Conservation (phyloP, 257 asterid species). For the Solanum raphanifolium region DNA sequence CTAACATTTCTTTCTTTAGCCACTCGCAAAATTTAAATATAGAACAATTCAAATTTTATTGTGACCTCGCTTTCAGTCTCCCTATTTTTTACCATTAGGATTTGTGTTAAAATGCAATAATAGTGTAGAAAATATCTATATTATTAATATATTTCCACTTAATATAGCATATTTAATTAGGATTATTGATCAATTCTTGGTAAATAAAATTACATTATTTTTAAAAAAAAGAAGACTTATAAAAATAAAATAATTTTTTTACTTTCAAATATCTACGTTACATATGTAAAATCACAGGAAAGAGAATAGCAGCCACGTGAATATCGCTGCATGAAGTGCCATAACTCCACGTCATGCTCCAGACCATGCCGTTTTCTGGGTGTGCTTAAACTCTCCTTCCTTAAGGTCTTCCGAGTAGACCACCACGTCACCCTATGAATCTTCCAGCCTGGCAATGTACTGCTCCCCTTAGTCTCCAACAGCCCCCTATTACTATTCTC, state of each 20-base stretch:
- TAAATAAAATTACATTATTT: neutral
- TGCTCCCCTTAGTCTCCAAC: neutral
- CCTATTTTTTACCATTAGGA: neutral
- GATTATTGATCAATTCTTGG: neutral
- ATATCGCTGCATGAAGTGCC: neutral
- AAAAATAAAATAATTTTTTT: too few species aligned
- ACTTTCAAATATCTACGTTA: too few species aligned
- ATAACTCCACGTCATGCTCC: neutral
- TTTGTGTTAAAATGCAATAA: neutral
- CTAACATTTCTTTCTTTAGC: neutral
- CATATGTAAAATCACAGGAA: too few species aligned
- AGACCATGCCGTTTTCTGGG: neutral
- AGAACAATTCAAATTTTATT: neutral
- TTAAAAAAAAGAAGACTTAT: too few species aligned
- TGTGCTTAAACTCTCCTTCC: neutral
- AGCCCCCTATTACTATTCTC: neutral
- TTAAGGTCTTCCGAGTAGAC: neutral
- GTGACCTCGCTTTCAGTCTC: neutral
- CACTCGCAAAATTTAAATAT: neutral
- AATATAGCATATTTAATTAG: neutral
- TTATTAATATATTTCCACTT: neutral
- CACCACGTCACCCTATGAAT: conserved; percentile 14
- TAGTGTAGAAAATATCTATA: neutral
- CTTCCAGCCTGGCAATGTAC: conserved; percentile 40
- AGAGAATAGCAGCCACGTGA: neutral